Conservation (phyloP, 306 rosid genomes). For the Trifolium dubium region DNA sequence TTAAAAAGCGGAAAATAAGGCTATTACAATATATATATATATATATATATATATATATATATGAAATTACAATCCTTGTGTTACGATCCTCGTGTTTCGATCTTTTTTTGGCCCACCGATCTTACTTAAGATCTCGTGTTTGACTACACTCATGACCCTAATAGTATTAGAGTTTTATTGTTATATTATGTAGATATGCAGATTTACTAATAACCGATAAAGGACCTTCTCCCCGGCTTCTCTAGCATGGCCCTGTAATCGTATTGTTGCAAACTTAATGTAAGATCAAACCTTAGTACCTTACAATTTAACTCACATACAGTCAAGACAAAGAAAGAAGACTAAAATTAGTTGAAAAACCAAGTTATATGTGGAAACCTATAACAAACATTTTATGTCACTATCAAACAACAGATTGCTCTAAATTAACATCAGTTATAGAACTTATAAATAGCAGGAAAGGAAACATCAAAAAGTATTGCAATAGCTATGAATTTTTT, state of each 20-base stretch:
- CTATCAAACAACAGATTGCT: conserved; percentile 13
- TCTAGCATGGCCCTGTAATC: conserved; percentile 89
- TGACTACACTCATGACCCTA: too few relatives aligned
- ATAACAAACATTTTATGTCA: neutral
- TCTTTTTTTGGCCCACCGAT: too few relatives aligned
- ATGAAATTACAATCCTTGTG: too few relatives aligned
- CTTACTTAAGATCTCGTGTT: too few relatives aligned
- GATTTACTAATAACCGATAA: neutral
- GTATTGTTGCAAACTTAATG: conserved; percentile 14
- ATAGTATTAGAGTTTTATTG: neutral
- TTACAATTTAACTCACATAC: neutral
- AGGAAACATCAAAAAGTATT: neutral
- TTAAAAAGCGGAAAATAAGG: too few relatives aligned
- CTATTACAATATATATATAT: too few relatives aligned
- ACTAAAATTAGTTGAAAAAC: too few relatives aligned
- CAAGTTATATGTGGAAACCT: conserved; percentile 11
- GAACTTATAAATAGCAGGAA: neutral
- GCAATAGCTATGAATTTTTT: neutral
- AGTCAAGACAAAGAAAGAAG: too few relatives aligned
- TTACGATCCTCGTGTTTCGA: too few relatives aligned
- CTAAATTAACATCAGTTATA: conserved; percentile 2
- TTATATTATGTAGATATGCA: neutral
- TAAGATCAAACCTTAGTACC: neutral
- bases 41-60: too few relatives aligned
- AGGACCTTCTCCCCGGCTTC: conserved; percentile 98